These are phyloP conservation scores for Aspergillus quadrilineatus DNA, from an alignment of 2,329 filamentous ascomycete genomes.

Conservation along the genomic window DNA sequence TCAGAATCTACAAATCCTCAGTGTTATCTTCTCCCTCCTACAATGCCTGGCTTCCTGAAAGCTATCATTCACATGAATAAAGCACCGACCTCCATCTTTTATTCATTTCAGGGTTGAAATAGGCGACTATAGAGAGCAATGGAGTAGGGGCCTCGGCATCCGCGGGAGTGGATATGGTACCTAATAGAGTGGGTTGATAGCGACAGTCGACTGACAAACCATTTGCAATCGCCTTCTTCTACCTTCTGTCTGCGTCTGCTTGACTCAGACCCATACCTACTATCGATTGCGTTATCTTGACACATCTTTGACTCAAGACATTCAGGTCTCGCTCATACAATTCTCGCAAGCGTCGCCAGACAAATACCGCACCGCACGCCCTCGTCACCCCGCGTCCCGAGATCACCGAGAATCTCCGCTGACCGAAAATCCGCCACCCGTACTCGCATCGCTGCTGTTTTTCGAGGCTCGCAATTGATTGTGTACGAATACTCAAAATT, in stretches of 20 bases:
- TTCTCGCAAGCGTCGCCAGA: not conserved
- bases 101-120: not conserved
- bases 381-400: conserved; percentile 5
- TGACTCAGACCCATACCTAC: not conserved
- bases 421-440: conserved; percentile 11
- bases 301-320: not conserved
- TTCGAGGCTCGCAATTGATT: not conserved
- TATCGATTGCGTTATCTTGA: not conserved
- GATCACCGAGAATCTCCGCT: conserved; percentile 1
- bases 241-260: conserved; percentile 6
- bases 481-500: not conserved
- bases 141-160: conserved; percentile 12
- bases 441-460: not conserved
- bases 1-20: not conserved
- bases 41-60: not conserved
- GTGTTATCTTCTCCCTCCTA: too few relatives aligned
- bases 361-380: not conserved
- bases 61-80: too few relatives aligned
- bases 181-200: conserved; percentile 2
- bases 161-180: not conserved
- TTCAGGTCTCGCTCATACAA: not conserved
- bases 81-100: not conserved
- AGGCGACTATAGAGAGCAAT: not conserved
- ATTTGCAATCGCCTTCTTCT: conserved; percentile 18
- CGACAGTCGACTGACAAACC: conserved; percentile 19